Evolutionary conservation across 225 moss, liverwort and hornwort genomes (phyloP).

Genomic region (Climacium dendroides): DNA sequence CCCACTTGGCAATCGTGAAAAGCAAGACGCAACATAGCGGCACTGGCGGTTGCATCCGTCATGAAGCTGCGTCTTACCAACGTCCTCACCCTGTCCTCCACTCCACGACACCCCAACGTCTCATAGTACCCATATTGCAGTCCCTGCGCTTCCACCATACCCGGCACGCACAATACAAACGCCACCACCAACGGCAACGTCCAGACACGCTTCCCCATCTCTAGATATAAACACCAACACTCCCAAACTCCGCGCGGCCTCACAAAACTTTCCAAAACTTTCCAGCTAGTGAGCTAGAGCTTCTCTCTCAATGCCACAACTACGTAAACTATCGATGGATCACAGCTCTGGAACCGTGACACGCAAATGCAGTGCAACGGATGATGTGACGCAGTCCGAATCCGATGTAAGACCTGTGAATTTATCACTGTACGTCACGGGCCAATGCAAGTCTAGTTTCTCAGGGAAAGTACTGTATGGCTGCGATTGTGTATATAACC

Average conservation of each 20-base stretch:
- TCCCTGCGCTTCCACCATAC: conserved; percentile 1
- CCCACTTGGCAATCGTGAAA: conserved; percentile 95
- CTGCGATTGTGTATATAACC: background rate
- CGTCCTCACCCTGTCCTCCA: conserved; percentile 28
- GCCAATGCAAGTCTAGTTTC: background rate
- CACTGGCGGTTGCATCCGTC: conserved; percentile 16
- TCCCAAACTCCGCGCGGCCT: no score
- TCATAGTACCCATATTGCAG: conserved; percentile 26
- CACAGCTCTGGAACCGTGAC: background rate
- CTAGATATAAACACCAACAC: background rate
- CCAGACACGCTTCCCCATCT: background rate
- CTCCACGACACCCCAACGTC: conserved; percentile 1
- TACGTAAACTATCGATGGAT: background rate
- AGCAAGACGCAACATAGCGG: conserved; percentile 63
- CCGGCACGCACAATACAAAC: background rate
- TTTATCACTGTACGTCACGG: background rate
- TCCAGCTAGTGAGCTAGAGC: background rate
- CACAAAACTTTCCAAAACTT: background rate
- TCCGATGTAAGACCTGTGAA: background rate
- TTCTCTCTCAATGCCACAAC: no score
- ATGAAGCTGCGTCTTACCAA: conserved; percentile 4
- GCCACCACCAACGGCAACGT: background rate
- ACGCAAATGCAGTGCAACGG: background rate
- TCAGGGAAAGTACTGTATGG: background rate
- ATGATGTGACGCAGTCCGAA: background rate